Evolutionary conservation across 2,329 filamentous ascomycete genomes (phyloP), one percentile per base, ranked within the genome.

Genomic region (Phialophora verrucosa): DNA sequence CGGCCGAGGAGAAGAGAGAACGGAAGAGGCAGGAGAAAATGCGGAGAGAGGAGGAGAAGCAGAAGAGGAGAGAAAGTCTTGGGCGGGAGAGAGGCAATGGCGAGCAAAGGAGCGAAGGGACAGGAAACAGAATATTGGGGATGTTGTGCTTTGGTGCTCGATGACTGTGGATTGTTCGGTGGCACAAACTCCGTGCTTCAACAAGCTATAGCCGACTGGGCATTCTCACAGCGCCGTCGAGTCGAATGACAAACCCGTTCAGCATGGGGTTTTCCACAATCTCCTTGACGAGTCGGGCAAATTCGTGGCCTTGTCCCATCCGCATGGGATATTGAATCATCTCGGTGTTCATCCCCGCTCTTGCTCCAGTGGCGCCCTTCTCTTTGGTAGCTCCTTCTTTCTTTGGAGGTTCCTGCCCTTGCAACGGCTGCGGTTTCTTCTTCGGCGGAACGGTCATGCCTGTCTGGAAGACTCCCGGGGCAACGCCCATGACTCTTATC

Each of bases 201-300:
- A 42, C 38, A 17, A 44, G 14, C 63, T 49, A 73, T 35, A 73
- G 59, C 27, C 72, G 50, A 50, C 69, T 73, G n/a, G 72, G 72
- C 66, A 74, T 70, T 44, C 71, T 69, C 20, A 70, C 71, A 0
- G 67, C 71, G 20, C 72, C 72, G 62, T 74, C 72, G 44, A 74
- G 61, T 42, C 72, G 56, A 51, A 73, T 68, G 20, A 73, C 70
- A 38, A 59, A 63, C 29, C 72, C 72, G 64, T 74, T 74, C 50
- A 74, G 59, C 71, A 74, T 74, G n/a, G 67, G 66, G 60, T 74
- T 74, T 49, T 70, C 69, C n/a, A 73, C 56, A 35, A 73, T 73
- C 55, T 70, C 70, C 47, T 71, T 56, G 31, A 73, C 70, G 11
- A 74, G 68, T 14, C 68, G 58, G 12, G 72, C 72, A 57, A 74